Base-by-base conservation (phyloP, 345 rosid genomes). In the Lepidium africanum region DNA sequence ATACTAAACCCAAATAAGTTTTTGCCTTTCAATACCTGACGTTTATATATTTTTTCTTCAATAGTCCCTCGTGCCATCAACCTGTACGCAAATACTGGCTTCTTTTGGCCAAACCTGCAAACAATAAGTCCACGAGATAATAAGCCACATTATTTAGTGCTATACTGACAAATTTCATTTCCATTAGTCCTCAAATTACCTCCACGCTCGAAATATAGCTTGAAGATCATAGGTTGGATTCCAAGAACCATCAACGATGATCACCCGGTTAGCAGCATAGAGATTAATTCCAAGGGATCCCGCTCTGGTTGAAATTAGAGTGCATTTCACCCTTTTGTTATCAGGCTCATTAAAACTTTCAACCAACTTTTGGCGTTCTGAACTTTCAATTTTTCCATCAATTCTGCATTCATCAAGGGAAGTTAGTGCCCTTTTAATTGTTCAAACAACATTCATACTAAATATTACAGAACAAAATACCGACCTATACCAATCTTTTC, bases 161-260 rank as follows among this genome's bases (percentile, higher is more conserved):
- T 39, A 25, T 36, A 39, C 12, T 40, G 45, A 69, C 39, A 52
- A 55, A 35, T 12, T 42, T 50, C 21, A 54, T 43, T 33, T 32
- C 56, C 37, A 55, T 55, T 25, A 0, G 52, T 12, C n/a, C 39
- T 40, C 32, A 60, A 60, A 57, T 33, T 74, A 95, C 99, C 99
- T 87, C 99, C 99, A 95, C 40, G 98, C 96, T 35, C 99, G 90
- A 81, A 74, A 95, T 75, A 95, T 91, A 65, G 99, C 98, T 79
- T 95, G 99, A 78, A 95, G 94, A 83, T 95, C 99, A 68, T 87
- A 85, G 9, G 99, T 95, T 55, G 99, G 99, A 82, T 95, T 95
- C 99, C 99, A 95, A 45, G 99, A 95, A 62, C 99, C 98, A 77
- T 95, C 99, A 38, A 95, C 98, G 51, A 95, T 95, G 70, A 95